Evolutionary conservation across 805 yeast genomes (phyloP).

Genomic region (Candida arabinofermentans): DNA sequence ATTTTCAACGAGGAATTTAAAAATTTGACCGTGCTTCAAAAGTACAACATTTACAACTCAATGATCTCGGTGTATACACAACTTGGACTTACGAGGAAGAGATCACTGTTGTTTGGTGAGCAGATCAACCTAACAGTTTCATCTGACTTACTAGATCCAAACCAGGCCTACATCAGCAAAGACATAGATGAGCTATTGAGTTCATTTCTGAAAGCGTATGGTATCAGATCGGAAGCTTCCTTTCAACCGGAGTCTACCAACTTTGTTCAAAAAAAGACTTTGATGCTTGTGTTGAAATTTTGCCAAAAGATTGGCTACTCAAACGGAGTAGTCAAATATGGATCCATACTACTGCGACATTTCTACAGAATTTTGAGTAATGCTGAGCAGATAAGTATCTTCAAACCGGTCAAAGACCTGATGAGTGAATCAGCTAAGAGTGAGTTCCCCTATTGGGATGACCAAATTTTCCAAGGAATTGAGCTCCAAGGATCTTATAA

Average conservation of each 20-base stretch:
- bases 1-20: conserved; percentile 42
- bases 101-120: conserved; percentile 65
- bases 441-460: conserved; percentile 64
- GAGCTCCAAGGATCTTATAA: conserved; percentile 11
- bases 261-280: conserved; percentile 38
- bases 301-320: conserved; percentile 49
- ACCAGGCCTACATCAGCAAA: conserved; percentile 7
- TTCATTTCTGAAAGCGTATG: conserved; percentile 48
- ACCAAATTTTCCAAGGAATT: conserved; percentile 38
- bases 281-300: conserved; percentile 42
- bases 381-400: conserved; percentile 51
- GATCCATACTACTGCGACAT: conserved; percentile 51
- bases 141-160: conserved; percentile 8
- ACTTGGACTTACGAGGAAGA: conserved; percentile 61
- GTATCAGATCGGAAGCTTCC: conserved; percentile 30
- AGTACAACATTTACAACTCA: conserved; percentile 59
- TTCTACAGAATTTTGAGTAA: conserved; percentile 50
- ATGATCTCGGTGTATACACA: conserved; percentile 61
- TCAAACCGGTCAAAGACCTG: conserved; percentile 32
- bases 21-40: conserved; percentile 46
- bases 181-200: conserved; percentile 34
- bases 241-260: conserved; percentile 5
- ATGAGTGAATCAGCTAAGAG: conserved; percentile 1
- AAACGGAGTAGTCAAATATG: conserved; percentile 40
- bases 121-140: conserved; percentile 45